Evolutionary conservation across 75 land plant species (phyloP), one percentile per base, ranked within the genome.

Genomic region (Cunninghamia lanceolata): DNA sequence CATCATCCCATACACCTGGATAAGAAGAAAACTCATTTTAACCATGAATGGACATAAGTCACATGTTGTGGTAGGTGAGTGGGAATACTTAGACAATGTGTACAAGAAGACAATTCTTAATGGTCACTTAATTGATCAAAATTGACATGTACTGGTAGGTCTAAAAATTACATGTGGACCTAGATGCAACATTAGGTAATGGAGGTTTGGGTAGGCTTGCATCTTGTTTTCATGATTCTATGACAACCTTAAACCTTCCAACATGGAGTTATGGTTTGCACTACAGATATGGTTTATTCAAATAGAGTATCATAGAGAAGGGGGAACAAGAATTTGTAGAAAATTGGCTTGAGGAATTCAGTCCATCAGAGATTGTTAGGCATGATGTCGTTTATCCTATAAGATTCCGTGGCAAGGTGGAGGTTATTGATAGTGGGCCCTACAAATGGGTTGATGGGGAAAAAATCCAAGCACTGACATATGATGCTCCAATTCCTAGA

Each of bases 121-220:
- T n/a, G n/a, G n/a, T n/a, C n/a, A n/a, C n/a, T n/a, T n/a, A n/a
- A n/a, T n/a, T n/a, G n/a, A n/a, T n/a, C n/a, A n/a, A n/a, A n/a
- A n/a, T n/a, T n/a, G n/a, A n/a, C n/a, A n/a, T n/a, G n/a, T n/a
- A n/a, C n/a, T n/a, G n/a, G n/a, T n/a, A n/a, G n/a, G n/a, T n/a
- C n/a, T n/a, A n/a, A n/a, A n/a, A n/a, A n/a, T n/a, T n/a, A n/a
- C n/a, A n/a, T n/a, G n/a, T n/a, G 99, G 99, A 98, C 78, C 90
- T 90, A 90, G 99, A 98, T 93, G 98, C 98, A 25, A 98, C 98
- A 0, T 90, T 98, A 3, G 99, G 98, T 76, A 98, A 98, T 91
- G 98, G 99, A 89, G 99, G 99, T 40, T 87, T 98, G 28, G 99
- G 99, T n/a, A 93, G 99, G 75, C 96, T 98, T 50, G 99, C 99